Percentiles rank a stretch among this genome's conserved stretches.
phyloP scores from a whole-genome alignment of 306 rosid species.

The Dicorynia guianensis region DNA sequence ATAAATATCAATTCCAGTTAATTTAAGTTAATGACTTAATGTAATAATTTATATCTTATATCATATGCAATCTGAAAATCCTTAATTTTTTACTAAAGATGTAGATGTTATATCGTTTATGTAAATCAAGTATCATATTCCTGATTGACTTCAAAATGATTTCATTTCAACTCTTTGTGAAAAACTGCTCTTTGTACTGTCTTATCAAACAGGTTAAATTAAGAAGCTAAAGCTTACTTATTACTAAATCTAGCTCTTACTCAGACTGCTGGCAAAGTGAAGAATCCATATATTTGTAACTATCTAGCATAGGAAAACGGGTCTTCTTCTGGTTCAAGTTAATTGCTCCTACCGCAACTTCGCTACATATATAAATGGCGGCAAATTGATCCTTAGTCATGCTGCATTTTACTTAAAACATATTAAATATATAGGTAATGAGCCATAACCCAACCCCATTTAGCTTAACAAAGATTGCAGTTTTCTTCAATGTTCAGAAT shows the following conservation, averaged over 20 bases:
- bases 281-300: background rate
- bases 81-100: background rate
- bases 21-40: no score
- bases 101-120: background rate
- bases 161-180: conserved; percentile 24
- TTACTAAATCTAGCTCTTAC: background rate
- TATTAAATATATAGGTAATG: conserved; percentile 7
- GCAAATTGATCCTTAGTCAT: background rate
- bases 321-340: conserved; percentile 39
- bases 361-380: conserved; percentile 19
- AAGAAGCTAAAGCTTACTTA: conserved; percentile 26
- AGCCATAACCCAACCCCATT: conserved; percentile 19
- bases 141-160: conserved; percentile 37
- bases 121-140: no score
- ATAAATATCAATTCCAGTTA: no score
- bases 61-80: background rate
- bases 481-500: conserved; percentile 24
- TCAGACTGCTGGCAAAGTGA: conserved; percentile 17
- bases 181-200: conserved; percentile 31
- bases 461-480: conserved; percentile 34
- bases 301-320: conserved; percentile 28
- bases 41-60: background rate
- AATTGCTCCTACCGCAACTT: conserved; percentile 33
- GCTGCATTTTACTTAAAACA: conserved; percentile 1
- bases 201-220: background rate